These are phyloP conservation scores for Alternaria dauci DNA, from an alignment of 2,329 filamentous ascomycete species.

Conservation along the genomic window DNA sequence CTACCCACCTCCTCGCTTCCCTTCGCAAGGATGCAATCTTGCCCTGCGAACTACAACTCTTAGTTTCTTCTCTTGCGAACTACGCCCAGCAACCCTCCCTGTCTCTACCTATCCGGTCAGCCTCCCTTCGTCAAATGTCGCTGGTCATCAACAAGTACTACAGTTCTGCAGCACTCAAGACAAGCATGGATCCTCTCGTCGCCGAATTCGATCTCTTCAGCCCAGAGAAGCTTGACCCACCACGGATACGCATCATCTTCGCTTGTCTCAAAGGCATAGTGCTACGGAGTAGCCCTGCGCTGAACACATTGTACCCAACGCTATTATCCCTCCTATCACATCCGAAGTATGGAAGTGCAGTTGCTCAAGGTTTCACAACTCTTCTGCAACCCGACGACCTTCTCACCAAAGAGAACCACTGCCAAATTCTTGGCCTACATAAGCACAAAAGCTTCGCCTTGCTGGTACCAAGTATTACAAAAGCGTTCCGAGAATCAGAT, in stretches of 20 bases:
- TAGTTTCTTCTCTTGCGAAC: conserved; percentile 50
- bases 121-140: conserved; percentile 55
- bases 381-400: conserved; percentile 69
- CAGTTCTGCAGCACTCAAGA: conserved; percentile 50
- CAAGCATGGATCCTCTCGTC: conserved; percentile 52
- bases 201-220: conserved; percentile 43
- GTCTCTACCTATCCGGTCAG: conserved; percentile 40
- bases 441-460: conserved; percentile 71
- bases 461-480: conserved; percentile 64
- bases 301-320: conserved; percentile 53
- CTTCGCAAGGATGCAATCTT: conserved; percentile 49
- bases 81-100: conserved; percentile 45
- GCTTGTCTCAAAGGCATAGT: conserved; percentile 69
- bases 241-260: conserved; percentile 65
- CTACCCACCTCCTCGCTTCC: conserved; percentile 65
- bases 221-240: conserved; percentile 44
- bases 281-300: conserved; percentile 61
- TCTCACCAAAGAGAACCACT: conserved; percentile 67
- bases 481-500: conserved; percentile 59
- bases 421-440: conserved; percentile 67
- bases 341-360: conserved; percentile 57
- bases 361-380: conserved; percentile 66
- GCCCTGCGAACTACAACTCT: conserved; percentile 41
- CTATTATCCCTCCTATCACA: conserved; percentile 62
- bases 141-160: conserved; percentile 60